Base-by-base conservation (phyloP, 2,329 filamentous ascomycete species). In the Botrytis cinerea region DNA sequence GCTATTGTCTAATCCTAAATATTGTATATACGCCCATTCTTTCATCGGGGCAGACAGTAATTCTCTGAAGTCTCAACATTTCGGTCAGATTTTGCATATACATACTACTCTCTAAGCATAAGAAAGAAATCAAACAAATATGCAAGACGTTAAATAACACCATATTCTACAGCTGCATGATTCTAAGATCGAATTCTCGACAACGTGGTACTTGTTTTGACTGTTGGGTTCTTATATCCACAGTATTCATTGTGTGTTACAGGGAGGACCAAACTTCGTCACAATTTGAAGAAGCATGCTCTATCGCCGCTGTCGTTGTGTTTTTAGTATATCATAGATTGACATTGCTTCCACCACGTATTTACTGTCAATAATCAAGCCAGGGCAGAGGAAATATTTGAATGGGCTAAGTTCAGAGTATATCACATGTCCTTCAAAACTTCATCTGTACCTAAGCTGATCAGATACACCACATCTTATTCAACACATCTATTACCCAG, bases 41-140 rank as follows among this genome's bases (percentile, higher is more conserved):
- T 59, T 7, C 9, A 9, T 10, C 4, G 2, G 28, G 54, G 0
- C 7, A 32, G 7, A 2, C 0, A 32, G 9, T 1, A 18, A 6
- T 10, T 20, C 14, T 32, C 1, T 16, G 54, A 20, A 32, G 1
- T 8, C n/a, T 32, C 4, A 1, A n/a, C 14, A 59, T 32, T n/a
- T 12, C 6, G n/a, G 4, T 28, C n/a, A 12, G 4, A 14, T 7
- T 59, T 59, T 32, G 54, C 9, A 1, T 20, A 10, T 59, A 59
- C 10, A 59, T 18, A 59, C n/a, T 20, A 28, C 16, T 32, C 7
- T 5, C 10, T 1, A 7, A 51, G 48, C 25, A n/a, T 7, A 14
- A 16, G 25, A 6, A n/a, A 9, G 10, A 14, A 51, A 51, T 14
- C 22, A 51, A n/a, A n/a, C 1, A 14, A 2, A n/a, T 51, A 4